Percentiles rank a stretch among this genome's conserved stretches.
phyloP scores from a whole-genome alignment of 2,329 filamentous ascomycete genomes.

The Cercospora zeina region DNA sequence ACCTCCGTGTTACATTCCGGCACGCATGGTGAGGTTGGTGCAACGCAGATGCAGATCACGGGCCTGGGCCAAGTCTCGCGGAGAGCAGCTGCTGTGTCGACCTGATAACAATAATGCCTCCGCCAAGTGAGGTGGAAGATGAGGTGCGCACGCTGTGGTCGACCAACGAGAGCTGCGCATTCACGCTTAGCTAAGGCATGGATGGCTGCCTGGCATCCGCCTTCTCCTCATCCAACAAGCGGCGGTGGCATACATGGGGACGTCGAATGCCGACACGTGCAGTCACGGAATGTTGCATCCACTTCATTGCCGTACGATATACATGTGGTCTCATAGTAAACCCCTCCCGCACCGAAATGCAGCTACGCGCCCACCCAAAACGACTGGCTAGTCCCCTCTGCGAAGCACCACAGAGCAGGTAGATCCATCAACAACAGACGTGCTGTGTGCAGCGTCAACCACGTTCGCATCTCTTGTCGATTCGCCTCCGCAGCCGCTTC shows the following conservation, averaged over 20 bases:
- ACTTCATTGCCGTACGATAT: not conserved
- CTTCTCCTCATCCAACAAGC: not conserved
- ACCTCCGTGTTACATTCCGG: constrained; percentile 5
- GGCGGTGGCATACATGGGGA: not conserved
- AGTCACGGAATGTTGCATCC: not conserved
- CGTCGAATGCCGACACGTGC: not conserved
- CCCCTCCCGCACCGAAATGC: not conserved
- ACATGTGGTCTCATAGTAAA: not conserved
- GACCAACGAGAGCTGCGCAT: not conserved
- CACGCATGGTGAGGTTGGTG: constrained; percentile 1
- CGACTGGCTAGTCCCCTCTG: constrained; percentile 28
- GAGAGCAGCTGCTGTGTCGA: not conserved
- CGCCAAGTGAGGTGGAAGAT: not conserved
- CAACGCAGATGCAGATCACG: not conserved
- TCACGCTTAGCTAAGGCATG: not conserved
- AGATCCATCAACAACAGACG: constrained; percentile 35
- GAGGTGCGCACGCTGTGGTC: not conserved
- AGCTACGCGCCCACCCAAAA: constrained; percentile 8
- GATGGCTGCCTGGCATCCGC: not conserved
- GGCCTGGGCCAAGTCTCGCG: not conserved
- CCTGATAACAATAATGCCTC: not conserved
- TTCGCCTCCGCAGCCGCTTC: constrained; percentile 30
- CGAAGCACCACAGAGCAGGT: constrained; percentile 36
- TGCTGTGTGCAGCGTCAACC: constrained; percentile 34
- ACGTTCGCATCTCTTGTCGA: constrained; percentile 33